A percentile compares a stretch with the other conserved stretches of the same genome.
phyloP scores from a whole-genome alignment of 2,329 filamentous ascomycete genomes.

The Fusarium globosum region DNA sequence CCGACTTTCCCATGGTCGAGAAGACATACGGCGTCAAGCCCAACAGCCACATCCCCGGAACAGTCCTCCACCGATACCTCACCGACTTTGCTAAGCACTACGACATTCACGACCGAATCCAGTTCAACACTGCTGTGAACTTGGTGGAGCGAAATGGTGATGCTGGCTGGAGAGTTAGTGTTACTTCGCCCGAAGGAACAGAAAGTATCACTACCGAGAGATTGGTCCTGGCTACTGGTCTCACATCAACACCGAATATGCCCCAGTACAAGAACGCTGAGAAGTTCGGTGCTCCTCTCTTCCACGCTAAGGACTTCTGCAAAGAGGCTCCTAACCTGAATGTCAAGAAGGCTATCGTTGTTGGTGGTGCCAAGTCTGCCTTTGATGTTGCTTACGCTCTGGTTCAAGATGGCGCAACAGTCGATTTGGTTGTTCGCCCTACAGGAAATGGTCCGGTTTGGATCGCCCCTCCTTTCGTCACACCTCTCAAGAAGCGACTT shows the following conservation, averaged over 20 bases:
- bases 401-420: conserved; percentile 58
- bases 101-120: conserved; percentile 59
- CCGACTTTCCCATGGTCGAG: conserved; percentile 69
- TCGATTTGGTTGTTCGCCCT: conserved; percentile 63
- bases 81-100: conserved; percentile 56
- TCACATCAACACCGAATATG: conserved; percentile 58
- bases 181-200: neutral
- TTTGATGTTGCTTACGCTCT: conserved; percentile 68
- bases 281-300: conserved; percentile 52
- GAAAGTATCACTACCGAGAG: conserved; percentile 47
- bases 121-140: conserved; percentile 62
- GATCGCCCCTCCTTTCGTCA: conserved; percentile 67
- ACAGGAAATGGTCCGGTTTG: conserved; percentile 65
- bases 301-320: conserved; percentile 58
- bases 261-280: conserved; percentile 53
- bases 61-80: conserved; percentile 52
- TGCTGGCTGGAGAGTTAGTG: conserved; percentile 34
- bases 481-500: conserved; percentile 68
- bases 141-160: conserved; percentile 48
- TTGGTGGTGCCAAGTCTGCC: conserved; percentile 68
- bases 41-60: conserved; percentile 51
- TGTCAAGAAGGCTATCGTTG: conserved; percentile 55
- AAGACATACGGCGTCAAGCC: conserved; percentile 55
- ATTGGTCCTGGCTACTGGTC: conserved; percentile 62
- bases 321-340: conserved; percentile 47